A percentile compares a stretch with the other conserved stretches of the same genome.
Evolutionary conservation across 1,284 basidiomycete species (phyloP).

Genomic region (Apiotrichum gracile): DNA sequence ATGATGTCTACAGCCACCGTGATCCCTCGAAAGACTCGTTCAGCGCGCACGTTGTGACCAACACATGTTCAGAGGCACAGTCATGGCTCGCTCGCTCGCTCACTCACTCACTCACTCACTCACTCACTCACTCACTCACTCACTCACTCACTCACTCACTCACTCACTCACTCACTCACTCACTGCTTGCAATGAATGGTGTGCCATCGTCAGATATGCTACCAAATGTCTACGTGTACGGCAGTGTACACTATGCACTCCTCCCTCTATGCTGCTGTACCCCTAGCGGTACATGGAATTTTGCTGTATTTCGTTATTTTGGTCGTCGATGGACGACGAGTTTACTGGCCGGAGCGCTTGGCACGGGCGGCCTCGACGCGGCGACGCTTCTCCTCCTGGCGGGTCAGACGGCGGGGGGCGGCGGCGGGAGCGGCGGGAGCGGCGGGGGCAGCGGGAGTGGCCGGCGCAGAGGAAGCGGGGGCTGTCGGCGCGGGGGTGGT

Average conservation of each 20-base stretch:
- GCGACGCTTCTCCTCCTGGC: conserved; percentile 2
- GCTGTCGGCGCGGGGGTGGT: not conserved
- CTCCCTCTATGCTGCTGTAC: not conserved
- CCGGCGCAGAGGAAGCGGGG: not conserved
- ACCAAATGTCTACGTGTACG: not conserved
- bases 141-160: not conserved
- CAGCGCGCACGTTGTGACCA: too few species aligned
- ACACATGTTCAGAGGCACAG: too few species aligned
- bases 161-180: not conserved
- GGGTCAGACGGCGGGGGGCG: too few species aligned
- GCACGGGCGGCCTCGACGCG: conserved; percentile 10
- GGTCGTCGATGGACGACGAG: too few species aligned
- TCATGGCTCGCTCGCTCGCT: too few species aligned
- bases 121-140: not conserved
- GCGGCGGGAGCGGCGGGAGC: not conserved
- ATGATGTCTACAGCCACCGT: too few species aligned
- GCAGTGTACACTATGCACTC: not conserved
- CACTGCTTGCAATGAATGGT: not conserved
- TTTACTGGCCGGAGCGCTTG: conserved; percentile 1
- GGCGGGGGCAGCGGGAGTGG: not conserved
- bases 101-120: too few species aligned
- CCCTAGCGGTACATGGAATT: too few species aligned
- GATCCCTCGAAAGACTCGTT: too few species aligned
- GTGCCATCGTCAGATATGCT: not conserved
- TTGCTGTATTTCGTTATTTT: too few species aligned